These are phyloP conservation scores for Fusarium sp. DNA, from an alignment of 2,329 filamentous ascomycete genomes.

Conservation along the genomic window DNA sequence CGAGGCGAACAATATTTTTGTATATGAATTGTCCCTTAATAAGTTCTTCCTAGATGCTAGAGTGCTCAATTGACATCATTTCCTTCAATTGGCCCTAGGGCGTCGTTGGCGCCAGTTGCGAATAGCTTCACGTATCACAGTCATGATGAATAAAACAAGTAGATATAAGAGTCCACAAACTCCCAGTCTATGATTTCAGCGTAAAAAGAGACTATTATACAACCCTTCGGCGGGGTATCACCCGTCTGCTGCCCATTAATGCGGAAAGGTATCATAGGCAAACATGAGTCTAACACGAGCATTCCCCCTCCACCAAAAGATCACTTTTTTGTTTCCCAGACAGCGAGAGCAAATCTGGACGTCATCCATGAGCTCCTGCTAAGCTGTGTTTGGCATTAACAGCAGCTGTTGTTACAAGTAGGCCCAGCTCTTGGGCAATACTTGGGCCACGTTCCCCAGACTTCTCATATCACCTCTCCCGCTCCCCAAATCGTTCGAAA, in stretches of 20 bases:
- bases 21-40: too few relatives aligned
- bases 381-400: slow-evolving; percentile 29
- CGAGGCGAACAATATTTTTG: accelerated
- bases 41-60: too few relatives aligned
- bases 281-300: slow-evolving; percentile 43
- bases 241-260: slow-evolving; percentile 45
- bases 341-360: slow-evolving; percentile 31
- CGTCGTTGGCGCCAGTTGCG: not conserved
- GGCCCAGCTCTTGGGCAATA: slow-evolving; percentile 44
- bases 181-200: slow-evolving; percentile 43
- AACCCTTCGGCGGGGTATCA: slow-evolving; percentile 41
- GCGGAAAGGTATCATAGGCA: slow-evolving; percentile 42
- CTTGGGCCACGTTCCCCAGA: slow-evolving; percentile 26
- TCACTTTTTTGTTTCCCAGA: slow-evolving; percentile 39
- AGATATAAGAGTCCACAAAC: slow-evolving; percentile 34
- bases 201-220: slow-evolving; percentile 46
- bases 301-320: slow-evolving; percentile 35
- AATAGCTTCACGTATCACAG: slow-evolving; percentile 1
- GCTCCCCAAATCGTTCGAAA: slow-evolving; percentile 12
- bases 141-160: not conserved
- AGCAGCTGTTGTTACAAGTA: slow-evolving; percentile 30
- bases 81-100: not conserved
- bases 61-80: not conserved
- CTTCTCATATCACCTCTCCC: slow-evolving; percentile 19
- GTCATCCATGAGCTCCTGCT: slow-evolving; percentile 31